phyloP scores from a whole-genome alignment of 2,329 filamentous ascomycete species.

The Ceratocystis harringtonii region DNA sequence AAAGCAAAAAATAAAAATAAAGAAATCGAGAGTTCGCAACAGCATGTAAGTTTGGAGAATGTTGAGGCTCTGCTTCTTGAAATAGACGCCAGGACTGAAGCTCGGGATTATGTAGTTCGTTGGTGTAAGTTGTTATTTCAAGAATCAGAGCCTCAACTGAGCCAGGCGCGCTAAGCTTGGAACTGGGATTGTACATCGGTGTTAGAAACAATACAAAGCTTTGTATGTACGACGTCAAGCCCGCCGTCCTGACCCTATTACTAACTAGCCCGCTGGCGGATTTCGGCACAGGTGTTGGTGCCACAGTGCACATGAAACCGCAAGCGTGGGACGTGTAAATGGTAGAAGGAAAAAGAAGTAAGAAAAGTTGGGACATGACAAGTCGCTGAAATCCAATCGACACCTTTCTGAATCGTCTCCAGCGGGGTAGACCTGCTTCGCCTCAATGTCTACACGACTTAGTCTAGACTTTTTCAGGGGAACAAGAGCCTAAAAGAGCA shows the following conservation, averaged over 20 bases:
- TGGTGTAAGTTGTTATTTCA: neutral
- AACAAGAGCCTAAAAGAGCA: neutral
- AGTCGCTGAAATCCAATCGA: neutral
- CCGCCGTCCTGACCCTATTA: neutral
- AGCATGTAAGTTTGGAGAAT: neutral
- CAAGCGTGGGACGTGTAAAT: neutral
- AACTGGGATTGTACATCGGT: too few relatives aligned
- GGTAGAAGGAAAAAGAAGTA: neutral
- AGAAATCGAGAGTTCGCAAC: neutral
- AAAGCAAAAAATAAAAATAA: too few relatives aligned
- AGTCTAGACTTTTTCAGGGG: slow-evolving; percentile 2
- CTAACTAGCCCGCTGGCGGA: neutral
- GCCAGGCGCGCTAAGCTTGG: too few relatives aligned
- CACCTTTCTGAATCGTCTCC: neutral
- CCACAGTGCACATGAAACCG: neutral
- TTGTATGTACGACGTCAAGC: neutral
- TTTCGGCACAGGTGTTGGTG: neutral
- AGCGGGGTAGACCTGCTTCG: neutral
- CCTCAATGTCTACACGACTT: neutral
- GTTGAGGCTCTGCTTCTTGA: neutral
- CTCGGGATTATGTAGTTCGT: neutral
- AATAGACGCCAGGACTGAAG: neutral
- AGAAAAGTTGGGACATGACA: neutral
- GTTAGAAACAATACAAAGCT: neutral
- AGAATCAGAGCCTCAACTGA: neutral